phyloP scores from a whole-genome alignment of 1,284 basidiomycete genomes.

The Boletellus deceptivus region DNA sequence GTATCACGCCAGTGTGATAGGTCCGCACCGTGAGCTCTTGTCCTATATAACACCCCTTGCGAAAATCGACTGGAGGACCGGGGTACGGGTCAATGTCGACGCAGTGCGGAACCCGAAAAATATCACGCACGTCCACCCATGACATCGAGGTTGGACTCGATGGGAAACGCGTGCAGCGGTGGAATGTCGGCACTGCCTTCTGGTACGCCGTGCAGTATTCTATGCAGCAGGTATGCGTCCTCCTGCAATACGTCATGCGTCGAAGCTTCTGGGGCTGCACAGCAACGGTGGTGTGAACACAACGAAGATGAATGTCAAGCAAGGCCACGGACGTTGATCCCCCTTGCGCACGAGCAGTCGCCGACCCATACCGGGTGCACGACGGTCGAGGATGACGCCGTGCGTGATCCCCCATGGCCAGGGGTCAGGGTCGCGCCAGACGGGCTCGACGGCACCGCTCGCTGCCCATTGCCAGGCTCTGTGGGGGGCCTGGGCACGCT shows the following conservation, averaged over 20 bases:
- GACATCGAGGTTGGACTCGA: conserved; percentile 91
- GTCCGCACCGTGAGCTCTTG: conserved; percentile 97
- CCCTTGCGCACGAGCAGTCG: conserved; percentile 70
- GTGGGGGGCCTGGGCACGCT: conserved; percentile 38
- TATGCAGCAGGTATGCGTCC: conserved; percentile 73
- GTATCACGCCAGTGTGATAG: conserved; percentile 89
- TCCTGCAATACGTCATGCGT: conserved; percentile 51
- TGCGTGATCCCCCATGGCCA: conserved; percentile 65
- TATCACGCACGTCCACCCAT: conserved; percentile 83
- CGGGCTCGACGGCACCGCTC: conserved; percentile 69
- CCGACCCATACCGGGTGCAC: conserved; percentile 77
- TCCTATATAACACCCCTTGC: conserved; percentile 97
- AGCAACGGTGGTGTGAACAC: conserved; percentile 9
- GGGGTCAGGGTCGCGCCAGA: conserved; percentile 46
- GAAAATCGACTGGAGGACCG: conserved; percentile 77
- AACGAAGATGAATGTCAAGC: neutral
- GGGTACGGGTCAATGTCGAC: conserved; percentile 4
- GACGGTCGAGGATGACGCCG: conserved; percentile 59
- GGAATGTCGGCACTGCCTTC: conserved; percentile 83
- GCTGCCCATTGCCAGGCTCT: conserved; percentile 55
- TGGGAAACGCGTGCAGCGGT: conserved; percentile 79
- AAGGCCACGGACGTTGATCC: conserved; percentile 59
- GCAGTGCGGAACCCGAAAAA: neutral
- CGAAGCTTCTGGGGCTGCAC: conserved; percentile 51
- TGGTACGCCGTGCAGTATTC: conserved; percentile 83